Conservation (phyloP, 1,284 basidiomycete genomes). For the Somion occarium region DNA sequence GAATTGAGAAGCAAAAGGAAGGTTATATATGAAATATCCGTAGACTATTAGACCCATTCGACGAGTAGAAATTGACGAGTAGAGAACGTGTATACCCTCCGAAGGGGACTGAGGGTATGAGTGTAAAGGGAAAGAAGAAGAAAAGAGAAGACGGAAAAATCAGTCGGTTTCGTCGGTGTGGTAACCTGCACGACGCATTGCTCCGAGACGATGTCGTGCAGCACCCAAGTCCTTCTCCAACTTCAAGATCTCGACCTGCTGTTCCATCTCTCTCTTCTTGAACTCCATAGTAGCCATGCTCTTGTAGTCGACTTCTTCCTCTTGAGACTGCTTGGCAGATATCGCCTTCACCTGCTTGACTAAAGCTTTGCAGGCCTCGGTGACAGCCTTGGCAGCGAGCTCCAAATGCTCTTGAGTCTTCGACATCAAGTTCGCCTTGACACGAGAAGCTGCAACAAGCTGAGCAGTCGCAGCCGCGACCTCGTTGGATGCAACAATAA, state of each 20-base stretch:
- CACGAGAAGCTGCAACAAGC: conserved; percentile 95
- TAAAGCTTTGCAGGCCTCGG: conserved; percentile 96
- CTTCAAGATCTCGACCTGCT: conserved; percentile 96
- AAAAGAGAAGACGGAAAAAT: conserved; percentile 1
- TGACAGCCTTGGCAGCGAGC: conserved; percentile 95
- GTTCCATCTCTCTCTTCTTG: conserved; percentile 98
- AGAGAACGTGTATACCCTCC: background rate
- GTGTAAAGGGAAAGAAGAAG: background rate
- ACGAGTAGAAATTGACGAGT: background rate
- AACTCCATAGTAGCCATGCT: conserved; percentile 94
- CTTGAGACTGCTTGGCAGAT: conserved; percentile 75
- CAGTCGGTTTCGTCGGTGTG: conserved; percentile 64
- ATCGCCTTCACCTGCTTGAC: conserved; percentile 97
- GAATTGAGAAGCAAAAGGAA: background rate
- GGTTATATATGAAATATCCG: background rate
- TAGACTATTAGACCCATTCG: background rate
- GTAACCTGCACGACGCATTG: conserved; percentile 89
- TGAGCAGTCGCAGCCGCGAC: conserved; percentile 97
- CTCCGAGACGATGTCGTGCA: conserved; percentile 80
- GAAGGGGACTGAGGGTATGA: background rate
- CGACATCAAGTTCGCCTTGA: conserved; percentile 98
- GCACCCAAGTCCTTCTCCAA: conserved; percentile 94
- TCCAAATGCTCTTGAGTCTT: conserved; percentile 97
- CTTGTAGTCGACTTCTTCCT: conserved; percentile 87
- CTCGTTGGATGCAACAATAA: conserved; percentile 99